phyloP scores from a whole-genome alignment of 495 filamentous ascomycete genomes.

The Diplogelasinospora grovesii region DNA sequence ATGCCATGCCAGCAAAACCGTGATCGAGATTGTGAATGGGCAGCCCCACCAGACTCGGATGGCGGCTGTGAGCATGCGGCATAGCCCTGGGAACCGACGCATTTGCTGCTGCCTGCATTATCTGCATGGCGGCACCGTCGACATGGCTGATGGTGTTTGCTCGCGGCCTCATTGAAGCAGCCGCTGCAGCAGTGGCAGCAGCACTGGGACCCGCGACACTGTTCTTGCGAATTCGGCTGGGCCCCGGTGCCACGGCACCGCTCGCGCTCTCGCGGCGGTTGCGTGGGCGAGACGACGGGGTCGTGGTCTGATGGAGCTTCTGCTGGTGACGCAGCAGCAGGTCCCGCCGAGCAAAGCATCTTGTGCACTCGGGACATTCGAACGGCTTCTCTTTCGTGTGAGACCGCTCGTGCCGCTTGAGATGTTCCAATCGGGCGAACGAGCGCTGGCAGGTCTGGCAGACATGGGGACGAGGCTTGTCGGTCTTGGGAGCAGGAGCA shows the following conservation, averaged over 20 bases:
- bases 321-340: conserved; percentile 93
- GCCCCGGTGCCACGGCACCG: conserved; percentile 54
- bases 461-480: conserved; percentile 93
- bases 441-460: conserved; percentile 89
- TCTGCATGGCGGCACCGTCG: conserved; percentile 65
- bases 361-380: conserved; percentile 89
- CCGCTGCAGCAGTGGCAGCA: conserved; percentile 33
- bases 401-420: conserved; percentile 96
- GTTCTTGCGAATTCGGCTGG: conserved; percentile 82
- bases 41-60: conserved; percentile 60
- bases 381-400: conserved; percentile 99
- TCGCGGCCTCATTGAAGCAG: conserved; percentile 68
- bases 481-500: conserved; percentile 81
- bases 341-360: conserved; percentile 94
- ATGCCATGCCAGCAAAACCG: conserved; percentile 62
- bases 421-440: conserved; percentile 91
- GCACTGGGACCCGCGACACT: conserved; percentile 60
- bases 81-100: conserved; percentile 47
- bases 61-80: conserved; percentile 50
- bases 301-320: conserved; percentile 96
- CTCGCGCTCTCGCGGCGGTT: conserved; percentile 86
- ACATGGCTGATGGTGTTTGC: conserved; percentile 98
- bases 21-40: conserved; percentile 51
- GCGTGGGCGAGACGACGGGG: conserved; percentile 79
- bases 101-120: conserved; percentile 57